Base-by-base conservation (phyloP, 345 rosid genomes). In the Cardamine resedifolia region DNA sequence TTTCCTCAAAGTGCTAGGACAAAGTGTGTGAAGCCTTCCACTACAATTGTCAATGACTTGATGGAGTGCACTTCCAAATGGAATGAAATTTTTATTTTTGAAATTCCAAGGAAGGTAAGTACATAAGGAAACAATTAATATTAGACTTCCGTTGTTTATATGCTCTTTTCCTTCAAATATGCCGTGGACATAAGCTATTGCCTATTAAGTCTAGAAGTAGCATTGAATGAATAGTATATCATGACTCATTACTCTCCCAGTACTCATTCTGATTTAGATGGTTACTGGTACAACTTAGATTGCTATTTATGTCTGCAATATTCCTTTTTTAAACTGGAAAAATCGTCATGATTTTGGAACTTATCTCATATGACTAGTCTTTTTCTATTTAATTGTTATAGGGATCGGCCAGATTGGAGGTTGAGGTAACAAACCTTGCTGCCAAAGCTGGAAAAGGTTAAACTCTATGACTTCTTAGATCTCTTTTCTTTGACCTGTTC, bases 401-500 rank as follows among this genome's bases (percentile, higher is more conserved):
- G 99, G 97, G 89, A 56, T 70, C 49, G 43, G 96, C 98, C 19
- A 91, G 86, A 81, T 81, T 95, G 85, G 97, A 95, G 83, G 94
- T 95, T 63, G 99, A 95, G 86, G 97, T 95, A 63, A 95, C 99
- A 69, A 95, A 95, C 78, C 96, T 95, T 73, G 96, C 94, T 66
- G 97, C 98, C 30, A 95, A 90, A 80, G 99, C 99, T 81, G 99
- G 99, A 75, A 95, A 95, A 88, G 99, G 99, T 95, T 83, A 33
- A 7, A 20, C 58, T 21, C 38, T 58, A 31, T 64, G 30, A 63
- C 66, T 64, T 64, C 18, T 64, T 64, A 27, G 55, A 64, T 64
- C 61, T 71, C 8, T 65, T 19, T 34, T 36, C 39, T 58, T 76
- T 49, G 24, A 48, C 60, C 21, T 10, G 6, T 64, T 55, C 27